Evolutionary conservation across 1,139 yeast genomes (phyloP), one percentile per base, ranked within the genome.

Genomic region (Kurtzmaniella natalensis): DNA sequence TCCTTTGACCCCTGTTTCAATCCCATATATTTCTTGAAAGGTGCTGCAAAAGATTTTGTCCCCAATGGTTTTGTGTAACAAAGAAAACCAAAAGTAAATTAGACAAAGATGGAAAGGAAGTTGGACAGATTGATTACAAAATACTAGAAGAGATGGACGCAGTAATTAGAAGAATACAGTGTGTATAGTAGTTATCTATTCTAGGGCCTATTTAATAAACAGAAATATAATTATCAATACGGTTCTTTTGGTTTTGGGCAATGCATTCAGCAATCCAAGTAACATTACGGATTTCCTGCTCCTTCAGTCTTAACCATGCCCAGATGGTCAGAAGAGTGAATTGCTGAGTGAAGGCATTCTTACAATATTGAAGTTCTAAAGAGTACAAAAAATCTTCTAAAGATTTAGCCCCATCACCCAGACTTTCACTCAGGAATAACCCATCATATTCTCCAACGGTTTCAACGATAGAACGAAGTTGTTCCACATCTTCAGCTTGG

Each of bases 241-340:
- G 77, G 52, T 80, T 85, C 61, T 82, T 81, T 67, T 84, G 94
- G 53, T 81, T 81, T 55, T 84, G 94, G 30, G 92, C 89, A 61
- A 83, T 83, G 66, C 99, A 94, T 65, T 94, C 99, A 31, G 97
- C 95, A 42, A 94, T 89, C 98, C 98, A 94, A 16, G 97, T 86
- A 44, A 94, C 81, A 58, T 94, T 94, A 60, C 98, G 76, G 40
- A 94, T 78, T 61, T 94, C 99, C 63, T 94, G 98, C 61, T 94
- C 98, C 53, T 85, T 84, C 14, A 95, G 80, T 61, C 88, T 82
- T 55, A 94, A 76, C 95, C 96, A 92, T 5, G 96, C 96, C 92
- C 96, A 94, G 37, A 92, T 72, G 2, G 96, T 82, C 31, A 92
- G 76, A 49, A 84, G 76, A 11, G 96, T 82, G 57, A 94, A 94